Evolutionary conservation across 2,329 filamentous ascomycete species (phyloP).

Genomic region (Clarireedia sp.): DNA sequence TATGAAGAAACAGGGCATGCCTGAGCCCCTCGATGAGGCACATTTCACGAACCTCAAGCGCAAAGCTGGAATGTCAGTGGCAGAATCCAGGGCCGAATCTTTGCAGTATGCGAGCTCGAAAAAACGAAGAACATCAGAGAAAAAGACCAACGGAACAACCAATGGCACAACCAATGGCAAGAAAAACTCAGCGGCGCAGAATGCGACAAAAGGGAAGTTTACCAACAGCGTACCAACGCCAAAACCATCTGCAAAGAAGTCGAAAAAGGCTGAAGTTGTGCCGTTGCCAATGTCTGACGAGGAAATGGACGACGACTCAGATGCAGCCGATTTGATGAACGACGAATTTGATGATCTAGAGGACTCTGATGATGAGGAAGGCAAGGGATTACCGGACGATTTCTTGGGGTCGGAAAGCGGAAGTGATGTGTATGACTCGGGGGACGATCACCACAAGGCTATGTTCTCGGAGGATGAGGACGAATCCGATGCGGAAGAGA

Average conservation of each 20-base stretch:
- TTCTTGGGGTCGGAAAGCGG: conserved; percentile 39
- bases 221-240: conserved; percentile 30
- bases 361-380: conserved; percentile 28
- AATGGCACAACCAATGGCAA: conserved; percentile 13
- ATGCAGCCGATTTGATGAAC: conserved; percentile 39
- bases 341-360: conserved; percentile 35
- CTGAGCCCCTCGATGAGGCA: conserved; percentile 72
- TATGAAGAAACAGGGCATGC: conserved; percentile 92
- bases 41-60: conserved; percentile 74
- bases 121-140: conserved; percentile 52
- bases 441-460: conserved; percentile 51
- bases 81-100: conserved; percentile 44
- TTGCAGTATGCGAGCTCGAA: conserved; percentile 35
- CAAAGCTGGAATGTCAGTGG: conserved; percentile 66
- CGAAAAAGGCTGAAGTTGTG: conserved; percentile 35
- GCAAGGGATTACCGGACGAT: conserved; percentile 42
- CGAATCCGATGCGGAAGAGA: conserved; percentile 79
- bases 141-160: conserved; percentile 21
- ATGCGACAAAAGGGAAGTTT: conserved; percentile 28
- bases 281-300: conserved; percentile 35
- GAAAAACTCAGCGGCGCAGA: conserved; percentile 28
- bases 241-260: conserved; percentile 31
- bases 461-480: conserved; percentile 97
- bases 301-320: conserved; percentile 33
- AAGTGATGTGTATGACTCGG: conserved; percentile 36